phyloP scores from a whole-genome alignment of 208 protist genomes.

The Phytomonas francai region DNA sequence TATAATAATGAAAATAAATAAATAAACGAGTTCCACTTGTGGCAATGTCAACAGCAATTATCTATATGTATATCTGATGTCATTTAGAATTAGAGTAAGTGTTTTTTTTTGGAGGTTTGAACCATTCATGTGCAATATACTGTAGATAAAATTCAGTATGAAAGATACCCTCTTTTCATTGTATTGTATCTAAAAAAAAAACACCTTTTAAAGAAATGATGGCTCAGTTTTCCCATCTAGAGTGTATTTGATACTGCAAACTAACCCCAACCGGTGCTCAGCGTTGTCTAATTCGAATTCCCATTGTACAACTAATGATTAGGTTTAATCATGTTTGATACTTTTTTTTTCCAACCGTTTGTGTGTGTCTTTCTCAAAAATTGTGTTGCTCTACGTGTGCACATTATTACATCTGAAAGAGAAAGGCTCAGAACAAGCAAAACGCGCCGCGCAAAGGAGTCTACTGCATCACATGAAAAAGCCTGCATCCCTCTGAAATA shows the following conservation, averaged over 20 bases:
- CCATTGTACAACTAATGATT: not conserved
- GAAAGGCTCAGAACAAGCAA: not conserved
- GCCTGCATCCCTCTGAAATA: not conserved
- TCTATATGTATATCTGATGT: not conserved
- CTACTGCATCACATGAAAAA: not conserved
- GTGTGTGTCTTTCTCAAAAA: not conserved
- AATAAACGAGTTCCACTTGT: not conserved
- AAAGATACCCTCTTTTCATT: not conserved
- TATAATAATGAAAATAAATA: not conserved
- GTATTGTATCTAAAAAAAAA: not conserved
- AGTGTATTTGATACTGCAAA: not conserved
- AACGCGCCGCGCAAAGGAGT: not conserved
- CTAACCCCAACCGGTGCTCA: not conserved
- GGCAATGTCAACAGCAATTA: not conserved
- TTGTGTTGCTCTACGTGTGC: not conserved
- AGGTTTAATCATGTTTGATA: not conserved
- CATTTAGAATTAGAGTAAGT: not conserved
- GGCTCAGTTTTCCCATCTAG: not conserved
- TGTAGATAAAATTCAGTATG: not conserved
- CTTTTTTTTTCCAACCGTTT: not conserved
- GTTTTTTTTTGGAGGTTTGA: not conserved
- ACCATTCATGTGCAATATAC: not conserved
- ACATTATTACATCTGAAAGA: not conserved
- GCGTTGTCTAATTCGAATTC: not conserved
- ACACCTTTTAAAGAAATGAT: not conserved